Base-by-base conservation (phyloP, 1,284 basidiomycete genomes). In the Peniophora sp. region DNA sequence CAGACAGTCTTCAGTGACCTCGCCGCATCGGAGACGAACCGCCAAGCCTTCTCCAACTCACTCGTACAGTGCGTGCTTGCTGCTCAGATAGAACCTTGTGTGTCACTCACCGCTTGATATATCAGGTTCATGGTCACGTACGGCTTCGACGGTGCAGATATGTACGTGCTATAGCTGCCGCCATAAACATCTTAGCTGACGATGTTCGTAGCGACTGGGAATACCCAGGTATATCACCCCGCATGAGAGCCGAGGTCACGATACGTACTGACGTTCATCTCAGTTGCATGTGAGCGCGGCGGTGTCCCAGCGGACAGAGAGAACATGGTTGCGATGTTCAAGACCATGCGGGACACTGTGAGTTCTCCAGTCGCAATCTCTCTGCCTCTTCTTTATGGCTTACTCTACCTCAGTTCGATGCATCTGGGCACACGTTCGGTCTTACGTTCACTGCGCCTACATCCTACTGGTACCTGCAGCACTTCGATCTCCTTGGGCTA, bases 381-480 rank as follows among this genome's bases (percentile, higher is more conserved):
- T n/a, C n/a, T n/a, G n/a, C n/a, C n/a, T n/a, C n/a, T n/a, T n/a
- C n/a, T 12, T 38, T 38, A n/a, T n/a, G n/a, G 27, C 27, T 32
- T 12, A 32, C 6, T 5, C 27, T 5, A 12, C 27, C 27, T 12
- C 27, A 32, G 27, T 32, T 32, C 27, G 27, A 32, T 12, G 27
- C 27, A 12, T 32, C 22, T 16, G n/a, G n/a, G 17, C 22, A 19
- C 16, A 17, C n/a, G n/a, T 17, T 17, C 17, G 45, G 45, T n/a
- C 16, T 51, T n/a, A 52, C 52, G 14, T 50, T 53, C 52, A 56
- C 55, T 1, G 50, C 52, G 16, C 55, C 55, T 3, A 51, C 27
- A 12, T 32, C 27, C 12, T 65, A 56, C 51, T 65, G 63, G 61
- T 65, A 65, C 52, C 55, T 64, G 1, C 64, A 63, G 48, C 56